Evolutionary conservation across 2,329 filamentous ascomycete species (phyloP).

Genomic region (Zopfia rhizophila): DNA sequence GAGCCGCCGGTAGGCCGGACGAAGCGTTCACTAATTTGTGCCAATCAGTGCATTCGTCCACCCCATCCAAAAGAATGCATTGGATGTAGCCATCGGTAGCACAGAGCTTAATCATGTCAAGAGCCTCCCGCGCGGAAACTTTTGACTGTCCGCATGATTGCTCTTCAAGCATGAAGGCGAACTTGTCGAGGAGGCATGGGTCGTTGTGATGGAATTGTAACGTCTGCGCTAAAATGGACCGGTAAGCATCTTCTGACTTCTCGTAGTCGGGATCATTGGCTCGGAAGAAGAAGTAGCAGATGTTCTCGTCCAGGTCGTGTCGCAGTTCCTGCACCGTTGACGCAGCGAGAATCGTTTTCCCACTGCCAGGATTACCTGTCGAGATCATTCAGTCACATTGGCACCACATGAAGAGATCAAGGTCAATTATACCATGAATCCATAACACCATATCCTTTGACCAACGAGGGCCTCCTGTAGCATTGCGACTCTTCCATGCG

Average conservation of each 20-base stretch:
- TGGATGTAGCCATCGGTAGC: too few species aligned
- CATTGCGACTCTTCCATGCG: too few species aligned
- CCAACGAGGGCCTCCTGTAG: too few species aligned
- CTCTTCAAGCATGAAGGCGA: constrained; percentile 2
- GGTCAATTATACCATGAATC: constrained; percentile 2
- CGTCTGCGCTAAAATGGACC: constrained; percentile 1
- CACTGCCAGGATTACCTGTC: constrained; percentile 12
- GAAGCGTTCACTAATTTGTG: too few species aligned
- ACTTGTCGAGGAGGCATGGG: neutral
- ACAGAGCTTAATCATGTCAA: too few species aligned
- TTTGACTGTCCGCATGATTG: too few species aligned
- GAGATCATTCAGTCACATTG: too few species aligned
- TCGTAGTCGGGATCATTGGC: constrained; percentile 5
- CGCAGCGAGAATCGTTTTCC: constrained; percentile 12
- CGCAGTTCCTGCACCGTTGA: constrained; percentile 3
- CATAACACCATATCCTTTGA: constrained; percentile 1
- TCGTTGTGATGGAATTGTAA: constrained; percentile 5
- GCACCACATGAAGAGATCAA: too few species aligned
- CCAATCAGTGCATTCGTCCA: too few species aligned
- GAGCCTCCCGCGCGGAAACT: too few species aligned
- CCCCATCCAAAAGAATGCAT: too few species aligned
- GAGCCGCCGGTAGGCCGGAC: too few species aligned
- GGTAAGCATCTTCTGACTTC: neutral
- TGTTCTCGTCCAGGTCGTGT: neutral
- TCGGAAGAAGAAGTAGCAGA: constrained; percentile 13